A percentile compares a stretch with the other conserved stretches of the same genome.
These are phyloP conservation scores for Hymenoscyphus repandus DNA, from an alignment of 2,329 filamentous ascomycete species.

Conservation along the genomic window DNA sequence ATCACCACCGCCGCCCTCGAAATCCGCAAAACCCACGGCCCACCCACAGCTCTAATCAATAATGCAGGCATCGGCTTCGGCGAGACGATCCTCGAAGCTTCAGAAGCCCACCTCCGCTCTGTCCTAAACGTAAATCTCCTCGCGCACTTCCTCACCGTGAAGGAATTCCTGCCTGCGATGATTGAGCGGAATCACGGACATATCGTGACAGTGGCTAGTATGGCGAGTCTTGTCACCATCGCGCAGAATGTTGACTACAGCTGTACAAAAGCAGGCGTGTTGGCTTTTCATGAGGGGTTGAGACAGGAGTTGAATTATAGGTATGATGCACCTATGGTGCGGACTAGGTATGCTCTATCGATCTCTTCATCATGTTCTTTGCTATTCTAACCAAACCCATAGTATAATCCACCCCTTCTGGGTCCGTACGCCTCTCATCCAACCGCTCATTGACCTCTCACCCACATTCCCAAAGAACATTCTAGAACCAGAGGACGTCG, in stretches of 20 bases:
- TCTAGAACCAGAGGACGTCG: conserved; percentile 57
- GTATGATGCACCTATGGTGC: conserved; percentile 58
- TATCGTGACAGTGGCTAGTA: conserved; percentile 64
- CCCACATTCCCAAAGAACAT: conserved; percentile 44
- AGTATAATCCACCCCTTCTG: conserved; percentile 55
- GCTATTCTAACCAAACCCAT: background rate
- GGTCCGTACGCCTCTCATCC: conserved; percentile 48
- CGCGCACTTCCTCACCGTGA: conserved; percentile 60
- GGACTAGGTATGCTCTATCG: conserved; percentile 45
- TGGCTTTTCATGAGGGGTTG: conserved; percentile 64
- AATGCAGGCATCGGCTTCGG: conserved; percentile 63
- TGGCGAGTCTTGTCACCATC: conserved; percentile 55
- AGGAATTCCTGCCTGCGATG: conserved; percentile 65
- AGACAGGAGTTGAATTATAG: conserved; percentile 50
- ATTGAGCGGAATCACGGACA: conserved; percentile 62
- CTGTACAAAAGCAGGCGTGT: conserved; percentile 59
- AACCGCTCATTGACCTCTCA: conserved; percentile 44
- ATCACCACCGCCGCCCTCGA: conserved; percentile 46
- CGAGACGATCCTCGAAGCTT: conserved; percentile 53
- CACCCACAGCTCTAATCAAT: conserved; percentile 67
- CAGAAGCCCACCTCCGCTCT: conserved; percentile 54
- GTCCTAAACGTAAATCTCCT: conserved; percentile 69
- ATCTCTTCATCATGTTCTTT: background rate
- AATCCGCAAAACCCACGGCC: conserved; percentile 52
- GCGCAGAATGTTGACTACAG: conserved; percentile 59